Conservation (phyloP, 306 rosid genomes). For the Cotoneaster glaucophyllus region DNA sequence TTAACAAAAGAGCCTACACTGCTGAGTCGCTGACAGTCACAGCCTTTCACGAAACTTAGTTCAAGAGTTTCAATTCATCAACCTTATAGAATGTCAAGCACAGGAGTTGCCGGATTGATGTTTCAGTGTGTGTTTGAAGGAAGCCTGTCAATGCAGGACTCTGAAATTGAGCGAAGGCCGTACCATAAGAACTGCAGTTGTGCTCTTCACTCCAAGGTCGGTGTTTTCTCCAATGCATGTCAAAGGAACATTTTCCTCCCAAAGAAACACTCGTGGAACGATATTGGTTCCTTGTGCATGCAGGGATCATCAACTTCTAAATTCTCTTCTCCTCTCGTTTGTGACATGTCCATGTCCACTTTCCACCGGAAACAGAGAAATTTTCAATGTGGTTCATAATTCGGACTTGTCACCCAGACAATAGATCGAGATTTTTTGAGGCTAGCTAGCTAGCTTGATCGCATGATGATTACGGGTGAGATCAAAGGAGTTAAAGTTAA, state of each 20-base stretch:
- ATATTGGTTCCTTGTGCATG: not conserved
- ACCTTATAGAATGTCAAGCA: constrained; percentile 23
- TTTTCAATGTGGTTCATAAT: not conserved
- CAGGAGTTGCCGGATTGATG: constrained; percentile 28
- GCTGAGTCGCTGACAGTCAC: not conserved
- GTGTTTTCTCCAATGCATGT: not conserved
- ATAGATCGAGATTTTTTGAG: not conserved
- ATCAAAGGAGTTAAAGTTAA: not conserved
- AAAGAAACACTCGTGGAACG: not conserved
- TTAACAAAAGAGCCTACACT: not conserved
- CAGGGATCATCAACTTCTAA: not conserved
- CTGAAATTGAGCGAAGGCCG: constrained; percentile 54
- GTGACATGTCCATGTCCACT: not conserved
- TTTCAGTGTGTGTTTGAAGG: constrained; percentile 47
- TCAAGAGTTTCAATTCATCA: not conserved
- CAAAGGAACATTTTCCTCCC: constrained; percentile 24
- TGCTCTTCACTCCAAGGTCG: constrained; percentile 9
- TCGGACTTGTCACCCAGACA: not conserved
- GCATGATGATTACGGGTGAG: not conserved
- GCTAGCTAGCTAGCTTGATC: not conserved
- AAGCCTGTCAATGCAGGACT: constrained; percentile 44
- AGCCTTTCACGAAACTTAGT: not conserved
- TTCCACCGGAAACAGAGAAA: not conserved
- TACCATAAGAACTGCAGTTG: constrained; percentile 41
- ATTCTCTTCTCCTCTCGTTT: not conserved